Evolutionary conservation across 2,329 filamentous ascomycete genomes (phyloP).

Genomic region (Zalaria obscura): DNA sequence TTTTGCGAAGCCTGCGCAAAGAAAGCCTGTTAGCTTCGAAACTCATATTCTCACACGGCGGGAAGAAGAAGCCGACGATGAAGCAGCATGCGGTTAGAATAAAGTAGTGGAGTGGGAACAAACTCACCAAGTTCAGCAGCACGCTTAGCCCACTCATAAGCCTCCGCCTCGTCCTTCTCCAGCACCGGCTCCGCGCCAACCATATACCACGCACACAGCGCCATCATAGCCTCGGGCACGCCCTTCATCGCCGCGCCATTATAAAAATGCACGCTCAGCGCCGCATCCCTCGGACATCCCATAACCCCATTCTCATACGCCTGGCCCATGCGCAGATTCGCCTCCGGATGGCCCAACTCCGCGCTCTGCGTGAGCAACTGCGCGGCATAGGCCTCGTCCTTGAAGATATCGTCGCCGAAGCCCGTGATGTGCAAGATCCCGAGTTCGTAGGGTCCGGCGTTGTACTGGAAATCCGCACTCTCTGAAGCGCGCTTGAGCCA

Average conservation of each 20-base stretch:
- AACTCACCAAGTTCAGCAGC: slow-evolving; percentile 75
- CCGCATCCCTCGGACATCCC: slow-evolving; percentile 77
- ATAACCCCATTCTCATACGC: slow-evolving; percentile 89
- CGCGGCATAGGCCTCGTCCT: slow-evolving; percentile 77
- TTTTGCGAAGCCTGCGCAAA: slow-evolving; percentile 39
- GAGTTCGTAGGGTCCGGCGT: slow-evolving; percentile 81
- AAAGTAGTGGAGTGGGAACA: not conserved
- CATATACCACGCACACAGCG: slow-evolving; percentile 96
- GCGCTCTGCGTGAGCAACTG: slow-evolving; percentile 91
- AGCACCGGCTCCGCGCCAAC: slow-evolving; percentile 83
- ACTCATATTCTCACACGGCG: no score
- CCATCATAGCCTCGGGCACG: slow-evolving; percentile 89
- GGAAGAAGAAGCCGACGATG: no score
- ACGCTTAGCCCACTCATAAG: slow-evolving; percentile 86
- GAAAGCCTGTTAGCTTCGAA: slow-evolving; percentile 1
- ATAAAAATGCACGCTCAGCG: slow-evolving; percentile 93
- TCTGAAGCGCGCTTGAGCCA: slow-evolving; percentile 93
- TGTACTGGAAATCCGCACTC: slow-evolving; percentile 81
- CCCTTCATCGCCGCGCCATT: slow-evolving; percentile 78
- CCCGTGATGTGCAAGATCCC: slow-evolving; percentile 79
- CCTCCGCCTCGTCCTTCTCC: slow-evolving; percentile 90
- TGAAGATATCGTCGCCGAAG: slow-evolving; percentile 89
- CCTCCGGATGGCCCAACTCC: slow-evolving; percentile 77
- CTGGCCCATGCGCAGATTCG: slow-evolving; percentile 80
- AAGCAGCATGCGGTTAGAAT: no score